Evolutionary conservation across 2,329 filamentous ascomycete species (phyloP), one percentile per base, ranked within the genome.

Genomic region (Aquanectria penicillioides): DNA sequence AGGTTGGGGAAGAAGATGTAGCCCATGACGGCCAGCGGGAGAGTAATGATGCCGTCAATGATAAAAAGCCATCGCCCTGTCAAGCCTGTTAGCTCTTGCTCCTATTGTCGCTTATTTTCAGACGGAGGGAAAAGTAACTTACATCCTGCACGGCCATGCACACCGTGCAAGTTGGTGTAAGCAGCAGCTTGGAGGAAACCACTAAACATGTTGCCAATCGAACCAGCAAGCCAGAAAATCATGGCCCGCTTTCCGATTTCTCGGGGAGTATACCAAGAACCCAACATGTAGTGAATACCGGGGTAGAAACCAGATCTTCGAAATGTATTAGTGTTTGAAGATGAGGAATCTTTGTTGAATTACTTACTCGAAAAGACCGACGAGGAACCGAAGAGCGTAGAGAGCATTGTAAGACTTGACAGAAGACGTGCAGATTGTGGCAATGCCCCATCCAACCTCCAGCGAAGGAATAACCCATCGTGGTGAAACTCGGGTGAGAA

Each of bases 241-340:
- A 61, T 63, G 20, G 61, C 43, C 13, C 62, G 54, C 34, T 66
- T 66, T 18, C 63, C 63, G 2, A 68, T 66, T 11, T 68, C 65
- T 13, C 59, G 48, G 1, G 63, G 63, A 1, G 63, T 68, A 10
- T 67, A 68, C 66, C 66, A 67, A 0, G 65, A 67, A n/a, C 65
- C 66, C 2, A 67, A 41, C 51, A 68, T 44, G 11, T 67, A 67
- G 3, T 64, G 63, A 6, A 67, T 67, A 10, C 38, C 60, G 9
- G 44, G 65, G 41, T 67, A 38, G 40, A 66, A 36, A 9, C 63
- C 54, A 5, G 62, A 61, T 49, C 65, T 63, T 8, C 11, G 0
- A 8, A 5, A 0, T 4, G 6, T 8, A 44, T 63, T 3, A 64
- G 56, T 11, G n/a, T 12, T 6, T 10, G 5, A 5, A 29, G n/a